phyloP scores from a whole-genome alignment of 108 stramenopile species.

The Cyclotella cryptica region DNA sequence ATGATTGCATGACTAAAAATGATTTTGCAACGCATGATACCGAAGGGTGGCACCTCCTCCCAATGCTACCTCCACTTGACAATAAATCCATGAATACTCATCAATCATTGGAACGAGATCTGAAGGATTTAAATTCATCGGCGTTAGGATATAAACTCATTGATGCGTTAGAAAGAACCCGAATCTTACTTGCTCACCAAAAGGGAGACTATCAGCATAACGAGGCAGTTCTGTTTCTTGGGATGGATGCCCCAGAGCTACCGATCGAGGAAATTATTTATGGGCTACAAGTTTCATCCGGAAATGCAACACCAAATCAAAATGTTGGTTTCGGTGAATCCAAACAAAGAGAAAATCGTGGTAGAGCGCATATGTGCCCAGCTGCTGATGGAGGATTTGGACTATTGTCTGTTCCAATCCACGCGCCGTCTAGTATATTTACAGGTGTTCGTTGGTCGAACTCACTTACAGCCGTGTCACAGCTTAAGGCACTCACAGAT shows the following conservation, averaged over 20 bases:
- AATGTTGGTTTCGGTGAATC: not conserved
- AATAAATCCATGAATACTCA: not conserved
- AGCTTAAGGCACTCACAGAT: slow-evolving; percentile 85
- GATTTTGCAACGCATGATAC: not conserved
- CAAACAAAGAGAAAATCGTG: not conserved
- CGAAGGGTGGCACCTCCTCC: slow-evolving; percentile 52
- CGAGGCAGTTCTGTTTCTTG: slow-evolving; percentile 74
- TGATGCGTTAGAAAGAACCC: slow-evolving; percentile 66
- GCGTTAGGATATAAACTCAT: slow-evolving; percentile 65
- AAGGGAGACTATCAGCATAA: slow-evolving; percentile 1
- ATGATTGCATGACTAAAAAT: too few relatives aligned
- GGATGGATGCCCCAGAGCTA: slow-evolving; percentile 87
- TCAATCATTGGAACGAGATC: not conserved
- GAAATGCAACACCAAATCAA: not conserved
- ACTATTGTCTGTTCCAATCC: slow-evolving; percentile 69
- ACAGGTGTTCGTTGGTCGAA: slow-evolving; percentile 70
- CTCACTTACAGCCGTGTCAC: slow-evolving; percentile 73
- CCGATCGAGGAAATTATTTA: slow-evolving; percentile 71
- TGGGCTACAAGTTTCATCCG: slow-evolving; percentile 52
- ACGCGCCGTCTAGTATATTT: slow-evolving; percentile 56
- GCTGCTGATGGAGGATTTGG: slow-evolving; percentile 87
- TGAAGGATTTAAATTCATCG: slow-evolving; percentile 56
- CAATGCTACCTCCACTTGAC: slow-evolving; percentile 35
- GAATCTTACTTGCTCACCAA: slow-evolving; percentile 17
- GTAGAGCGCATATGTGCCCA: slow-evolving; percentile 69